Conservation (phyloP, 805 yeast genomes). For the Schwanniomyces polymorphus region DNA sequence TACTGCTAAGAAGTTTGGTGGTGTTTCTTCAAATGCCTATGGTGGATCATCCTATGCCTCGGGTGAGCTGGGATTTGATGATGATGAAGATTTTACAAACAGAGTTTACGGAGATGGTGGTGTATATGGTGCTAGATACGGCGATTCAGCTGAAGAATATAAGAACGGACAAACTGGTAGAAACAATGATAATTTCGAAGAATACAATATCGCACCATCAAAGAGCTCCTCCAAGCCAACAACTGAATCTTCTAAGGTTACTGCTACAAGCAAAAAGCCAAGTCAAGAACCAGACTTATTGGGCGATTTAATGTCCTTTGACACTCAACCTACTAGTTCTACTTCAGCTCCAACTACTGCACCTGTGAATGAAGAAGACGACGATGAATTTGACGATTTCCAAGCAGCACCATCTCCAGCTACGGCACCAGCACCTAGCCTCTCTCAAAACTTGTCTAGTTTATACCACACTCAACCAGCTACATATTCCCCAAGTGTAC, state of each 20-base stretch:
- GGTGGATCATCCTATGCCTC: slow-evolving; percentile 50
- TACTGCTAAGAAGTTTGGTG: slow-evolving; percentile 79
- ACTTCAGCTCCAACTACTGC: slow-evolving; percentile 13
- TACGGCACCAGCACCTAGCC: slow-evolving; percentile 11
- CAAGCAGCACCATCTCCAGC: slow-evolving; percentile 58
- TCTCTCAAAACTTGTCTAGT: slow-evolving; percentile 13
- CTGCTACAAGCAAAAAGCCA: slow-evolving; percentile 26
- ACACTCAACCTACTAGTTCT: slow-evolving; percentile 21
- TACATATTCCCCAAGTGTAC: slow-evolving; percentile 11
- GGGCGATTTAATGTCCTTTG: slow-evolving; percentile 47
- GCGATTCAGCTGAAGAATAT: slow-evolving; percentile 52
- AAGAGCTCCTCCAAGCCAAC: slow-evolving; percentile 33
- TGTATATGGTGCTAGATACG: slow-evolving; percentile 65
- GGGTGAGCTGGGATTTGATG: slow-evolving; percentile 33
- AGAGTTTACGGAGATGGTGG: slow-evolving; percentile 74
- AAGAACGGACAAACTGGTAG: slow-evolving; percentile 32
- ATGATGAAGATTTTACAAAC: slow-evolving; percentile 49
- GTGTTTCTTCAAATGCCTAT: slow-evolving; percentile 55
- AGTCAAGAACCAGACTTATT: slow-evolving; percentile 46
- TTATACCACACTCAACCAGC: slow-evolving; percentile 22
- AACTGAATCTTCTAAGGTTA: slow-evolving; percentile 34
- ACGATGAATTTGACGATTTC: slow-evolving; percentile 79
- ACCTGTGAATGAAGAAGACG: slow-evolving; percentile 31
- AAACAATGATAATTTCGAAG: slow-evolving; percentile 52
- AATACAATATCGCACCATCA: slow-evolving; percentile 49